Conservation (phyloP, 1,139 yeast genomes). For the Taphrina communis region DNA sequence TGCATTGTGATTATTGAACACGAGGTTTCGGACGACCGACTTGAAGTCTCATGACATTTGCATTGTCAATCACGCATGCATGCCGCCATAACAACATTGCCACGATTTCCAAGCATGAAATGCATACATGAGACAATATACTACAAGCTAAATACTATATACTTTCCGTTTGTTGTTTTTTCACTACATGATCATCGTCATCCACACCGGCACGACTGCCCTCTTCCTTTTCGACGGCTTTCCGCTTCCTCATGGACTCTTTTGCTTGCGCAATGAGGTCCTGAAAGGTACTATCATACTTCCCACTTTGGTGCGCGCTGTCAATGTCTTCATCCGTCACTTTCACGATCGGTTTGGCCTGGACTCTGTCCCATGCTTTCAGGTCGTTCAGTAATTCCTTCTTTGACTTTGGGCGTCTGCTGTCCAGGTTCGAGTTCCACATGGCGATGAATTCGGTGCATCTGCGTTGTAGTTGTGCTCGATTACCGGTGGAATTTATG, state of each 20-base stretch:
- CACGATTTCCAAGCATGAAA: too few species aligned
- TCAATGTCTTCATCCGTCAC: conserved; percentile 50
- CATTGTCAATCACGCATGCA: too few species aligned
- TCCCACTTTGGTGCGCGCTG: conserved; percentile 59
- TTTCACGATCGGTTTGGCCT: conserved; percentile 30
- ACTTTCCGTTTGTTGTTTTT: conserved; percentile 4
- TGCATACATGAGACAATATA: background rate
- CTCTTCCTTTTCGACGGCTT: conserved; percentile 8
- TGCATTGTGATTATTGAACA: too few species aligned
- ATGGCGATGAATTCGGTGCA: conserved; percentile 79
- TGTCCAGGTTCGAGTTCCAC: conserved; percentile 83
- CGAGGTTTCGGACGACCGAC: too few species aligned
- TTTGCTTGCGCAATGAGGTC: conserved; percentile 61
- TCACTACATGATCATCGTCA: background rate
- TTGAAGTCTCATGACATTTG: too few species aligned
- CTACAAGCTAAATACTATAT: background rate
- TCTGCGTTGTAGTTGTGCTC: conserved; percentile 69
- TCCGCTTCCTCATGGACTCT: conserved; percentile 27
- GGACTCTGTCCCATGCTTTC: conserved; percentile 66
- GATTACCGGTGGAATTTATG: conserved; percentile 67
- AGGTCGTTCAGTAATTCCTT: conserved; percentile 62
- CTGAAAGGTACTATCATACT: conserved; percentile 61
- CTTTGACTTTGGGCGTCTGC: conserved; percentile 68
- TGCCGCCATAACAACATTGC: too few species aligned
- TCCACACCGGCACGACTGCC: background rate